These are phyloP conservation scores for Paxillus involutus DNA, from an alignment of 768 basidiomycete species.

Conservation along the genomic window DNA sequence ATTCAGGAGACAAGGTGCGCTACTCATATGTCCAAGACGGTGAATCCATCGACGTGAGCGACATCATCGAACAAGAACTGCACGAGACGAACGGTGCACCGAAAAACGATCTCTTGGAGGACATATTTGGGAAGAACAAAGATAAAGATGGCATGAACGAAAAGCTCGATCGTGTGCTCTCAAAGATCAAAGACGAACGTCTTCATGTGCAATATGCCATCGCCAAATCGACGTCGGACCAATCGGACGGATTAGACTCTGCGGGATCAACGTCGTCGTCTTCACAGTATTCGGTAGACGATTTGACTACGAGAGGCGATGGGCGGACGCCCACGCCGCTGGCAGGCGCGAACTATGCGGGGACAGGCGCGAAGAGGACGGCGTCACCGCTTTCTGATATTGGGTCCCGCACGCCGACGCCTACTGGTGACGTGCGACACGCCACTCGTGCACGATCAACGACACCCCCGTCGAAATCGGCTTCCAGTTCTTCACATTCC, in stretches of 20 bases:
- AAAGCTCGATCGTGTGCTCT: constrained; percentile 71
- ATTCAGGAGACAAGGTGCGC: constrained; percentile 70
- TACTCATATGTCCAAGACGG: constrained; percentile 97
- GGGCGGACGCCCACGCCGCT: constrained; percentile 33
- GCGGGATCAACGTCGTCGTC: constrained; percentile 34
- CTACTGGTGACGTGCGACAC: constrained; percentile 13
- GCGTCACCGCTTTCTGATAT: constrained; percentile 20
- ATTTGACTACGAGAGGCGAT: constrained; percentile 18
- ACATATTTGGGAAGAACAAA: constrained; percentile 56
- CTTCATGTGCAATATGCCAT: constrained; percentile 32
- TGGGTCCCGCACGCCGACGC: constrained; percentile 28
- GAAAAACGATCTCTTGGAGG: constrained; percentile 66
- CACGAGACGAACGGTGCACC: constrained; percentile 43
- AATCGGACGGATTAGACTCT: constrained; percentile 26
- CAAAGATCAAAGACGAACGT: constrained; percentile 70
- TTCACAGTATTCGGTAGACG: constrained; percentile 62
- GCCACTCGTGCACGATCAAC: constrained; percentile 22
- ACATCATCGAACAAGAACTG: constrained; percentile 90
- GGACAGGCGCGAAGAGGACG: constrained; percentile 16
- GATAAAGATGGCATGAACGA: constrained; percentile 65
- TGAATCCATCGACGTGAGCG: constrained; percentile 90
- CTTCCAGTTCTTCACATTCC: constrained; percentile 27
- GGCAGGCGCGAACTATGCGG: constrained; percentile 1
- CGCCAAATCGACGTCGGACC: constrained; percentile 6
- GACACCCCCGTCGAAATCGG: constrained; percentile 24